Conservation (phyloP, 495 filamentous ascomycete species). For the Bathelium albidoporum region DNA sequence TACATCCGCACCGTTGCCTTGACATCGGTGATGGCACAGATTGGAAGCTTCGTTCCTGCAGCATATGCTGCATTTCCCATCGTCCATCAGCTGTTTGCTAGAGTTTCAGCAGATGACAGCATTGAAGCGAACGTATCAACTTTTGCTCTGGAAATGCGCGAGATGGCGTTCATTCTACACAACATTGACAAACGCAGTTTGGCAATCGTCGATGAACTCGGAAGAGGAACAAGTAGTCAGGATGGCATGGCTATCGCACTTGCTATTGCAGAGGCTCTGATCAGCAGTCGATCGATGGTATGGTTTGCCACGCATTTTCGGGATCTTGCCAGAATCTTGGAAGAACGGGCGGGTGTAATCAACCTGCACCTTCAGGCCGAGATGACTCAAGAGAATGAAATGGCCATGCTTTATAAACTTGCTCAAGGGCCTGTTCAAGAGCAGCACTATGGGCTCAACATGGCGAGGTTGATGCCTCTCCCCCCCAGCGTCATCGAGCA, state of each 20-base stretch:
- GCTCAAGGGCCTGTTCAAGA: constrained; percentile 57
- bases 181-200: constrained; percentile 51
- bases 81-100: constrained; percentile 72
- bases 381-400: constrained; percentile 33
- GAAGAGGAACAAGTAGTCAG: constrained; percentile 77
- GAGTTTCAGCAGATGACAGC: constrained; percentile 76
- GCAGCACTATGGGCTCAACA: constrained; percentile 66
- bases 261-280: constrained; percentile 74
- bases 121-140: constrained; percentile 88
- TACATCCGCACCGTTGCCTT: constrained; percentile 84
- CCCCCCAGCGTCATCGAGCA: constrained; percentile 54
- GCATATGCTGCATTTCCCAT: constrained; percentile 73
- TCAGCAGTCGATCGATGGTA: constrained; percentile 62
- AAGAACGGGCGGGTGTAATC: constrained; percentile 61
- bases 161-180: constrained; percentile 82
- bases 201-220: constrained; percentile 86
- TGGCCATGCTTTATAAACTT: constrained; percentile 83
- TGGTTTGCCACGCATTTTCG: constrained; percentile 94
- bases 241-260: constrained; percentile 88
- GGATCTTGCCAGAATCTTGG: constrained; percentile 67
- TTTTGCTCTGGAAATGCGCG: constrained; percentile 90
- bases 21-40: constrained; percentile 82
- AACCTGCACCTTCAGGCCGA: constrained; percentile 74
- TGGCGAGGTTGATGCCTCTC: constrained; percentile 68
- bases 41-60: constrained; percentile 86